Conservation (phyloP, 78 protist genomes). For the Mantamonas sphyraenae region DNA sequence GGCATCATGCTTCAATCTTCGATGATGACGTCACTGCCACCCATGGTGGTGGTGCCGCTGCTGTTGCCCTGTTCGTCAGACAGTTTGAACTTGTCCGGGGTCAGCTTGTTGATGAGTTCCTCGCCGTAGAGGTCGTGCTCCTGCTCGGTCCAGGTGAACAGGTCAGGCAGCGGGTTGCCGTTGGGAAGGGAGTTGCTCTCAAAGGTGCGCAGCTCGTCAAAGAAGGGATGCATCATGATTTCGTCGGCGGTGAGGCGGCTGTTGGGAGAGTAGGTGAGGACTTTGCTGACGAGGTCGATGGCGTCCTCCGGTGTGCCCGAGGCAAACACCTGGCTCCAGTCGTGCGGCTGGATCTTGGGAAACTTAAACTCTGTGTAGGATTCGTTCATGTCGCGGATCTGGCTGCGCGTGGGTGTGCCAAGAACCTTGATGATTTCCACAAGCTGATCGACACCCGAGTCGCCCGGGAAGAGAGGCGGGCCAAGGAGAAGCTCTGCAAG, state of each 20-base stretch:
- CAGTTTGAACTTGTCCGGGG: too few relatives aligned
- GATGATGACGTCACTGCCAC: too few relatives aligned
- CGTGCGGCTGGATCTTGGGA: conserved; percentile 80
- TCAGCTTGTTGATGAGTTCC: too few relatives aligned
- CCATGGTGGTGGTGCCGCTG: too few relatives aligned
- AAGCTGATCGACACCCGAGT: conserved; percentile 89
- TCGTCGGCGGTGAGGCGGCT: conserved; percentile 59
- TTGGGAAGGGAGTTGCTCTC: conserved; percentile 47
- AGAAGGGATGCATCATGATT: conserved; percentile 79
- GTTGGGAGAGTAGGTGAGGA: conserved; percentile 77
- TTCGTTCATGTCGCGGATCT: conserved; percentile 85
- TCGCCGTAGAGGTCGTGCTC: too few relatives aligned
- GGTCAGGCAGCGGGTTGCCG: conserved; percentile 50
- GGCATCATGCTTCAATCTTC: too few relatives aligned
- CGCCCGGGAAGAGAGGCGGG: conserved; percentile 90
- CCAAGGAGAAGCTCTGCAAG: conserved; percentile 90
- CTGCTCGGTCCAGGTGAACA: too few relatives aligned
- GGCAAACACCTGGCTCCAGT: conserved; percentile 75
- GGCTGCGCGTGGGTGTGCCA: conserved; percentile 86
- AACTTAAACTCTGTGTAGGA: conserved; percentile 79
- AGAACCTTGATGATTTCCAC: conserved; percentile 94
- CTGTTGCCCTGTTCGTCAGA: too few relatives aligned
- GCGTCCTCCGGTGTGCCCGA: conserved; percentile 27
- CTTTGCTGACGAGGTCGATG: conserved; percentile 55
- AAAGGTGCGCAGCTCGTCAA: conserved; percentile 78